Evolutionary conservation across 176 grass and related monocot genomes (phyloP), one percentile per base, ranked within the genome.

Genomic region (Musa beccarii): DNA sequence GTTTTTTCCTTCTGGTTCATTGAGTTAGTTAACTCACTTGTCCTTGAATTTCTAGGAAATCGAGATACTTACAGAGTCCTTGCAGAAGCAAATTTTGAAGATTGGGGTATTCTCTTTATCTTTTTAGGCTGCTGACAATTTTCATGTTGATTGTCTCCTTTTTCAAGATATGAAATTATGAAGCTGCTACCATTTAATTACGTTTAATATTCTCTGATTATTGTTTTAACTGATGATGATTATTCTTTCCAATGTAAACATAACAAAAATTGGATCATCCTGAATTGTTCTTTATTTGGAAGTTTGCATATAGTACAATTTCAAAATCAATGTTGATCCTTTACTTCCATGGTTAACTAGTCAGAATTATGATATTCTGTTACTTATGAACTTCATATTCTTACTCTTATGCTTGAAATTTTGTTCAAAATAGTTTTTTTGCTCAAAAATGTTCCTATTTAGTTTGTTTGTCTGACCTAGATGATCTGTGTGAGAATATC

Each of bases 31-130:
- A 17, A 8, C 13, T 61, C n/a, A 61, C 9, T 54, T 67, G 54
- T 59, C 75, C 71, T 67, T 55, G 1, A 26, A 71, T 77, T 52
- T 80, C 53, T 81, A 91, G 89, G 89, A 91, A 83, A 87, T 79
- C 13, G 66, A 75, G 77, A 65, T 72, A n/a, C 85, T 90, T 12
- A 79, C 74, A 52, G 25, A 78, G 61, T 66, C 76, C 28, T 64
- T 91, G 66, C 63, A 78, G 43, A 76, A 75, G 59, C 79, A 83
- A 77, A 76, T 87, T 57, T 43, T 78, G 26, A 71, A 71, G 21
- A 79, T 80, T 43, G 73, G 74, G 82, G 89, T 91, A 80, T 79
- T 21, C 66, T 24, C 34, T 68, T 68, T 24, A 24, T 74, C 68
- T 51, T 55, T 15, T 1, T 74, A 28, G 29, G 21, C 1, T 63